Evolutionary conservation across 345 rosid genomes (phyloP).

Genomic region (Citrus hindsii): DNA sequence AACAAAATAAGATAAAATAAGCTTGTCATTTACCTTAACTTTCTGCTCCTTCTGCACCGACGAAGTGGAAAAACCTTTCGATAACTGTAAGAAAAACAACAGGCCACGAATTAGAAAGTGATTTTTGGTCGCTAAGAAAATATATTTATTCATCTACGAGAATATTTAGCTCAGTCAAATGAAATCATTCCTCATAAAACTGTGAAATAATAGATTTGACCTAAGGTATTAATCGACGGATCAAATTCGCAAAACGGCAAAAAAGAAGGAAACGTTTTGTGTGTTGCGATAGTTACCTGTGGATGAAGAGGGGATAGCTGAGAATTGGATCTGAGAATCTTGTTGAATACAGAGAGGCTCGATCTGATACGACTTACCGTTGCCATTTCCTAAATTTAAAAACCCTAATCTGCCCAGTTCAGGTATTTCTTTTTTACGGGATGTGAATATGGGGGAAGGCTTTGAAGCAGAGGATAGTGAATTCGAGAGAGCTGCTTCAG

Average conservation of each 20-base stretch:
- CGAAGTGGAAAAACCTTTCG: slow-evolving; percentile 53
- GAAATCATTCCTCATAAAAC: background rate
- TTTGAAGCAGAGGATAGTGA: background rate
- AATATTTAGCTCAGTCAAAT: background rate
- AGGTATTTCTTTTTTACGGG: background rate
- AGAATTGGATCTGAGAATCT: slow-evolving; percentile 39
- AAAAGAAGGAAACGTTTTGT: background rate
- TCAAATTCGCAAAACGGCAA: background rate
- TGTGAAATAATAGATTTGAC: background rate
- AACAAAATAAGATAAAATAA: background rate
- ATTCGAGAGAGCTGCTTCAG: background rate
- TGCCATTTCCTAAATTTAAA: slow-evolving; percentile 37
- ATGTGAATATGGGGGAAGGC: background rate
- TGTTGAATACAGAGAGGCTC: slow-evolving; percentile 49
- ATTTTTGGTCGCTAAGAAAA: background rate
- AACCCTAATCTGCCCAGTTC: slow-evolving; percentile 36
- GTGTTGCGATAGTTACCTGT: slow-evolving; percentile 35
- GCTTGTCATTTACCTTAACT: slow-evolving; percentile 52
- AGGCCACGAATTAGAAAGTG: background rate
- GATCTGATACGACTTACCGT: slow-evolving; percentile 72
- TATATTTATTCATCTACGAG: background rate
- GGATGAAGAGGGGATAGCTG: slow-evolving; percentile 39
- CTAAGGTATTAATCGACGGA: background rate
- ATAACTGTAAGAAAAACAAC: slow-evolving; percentile 38
- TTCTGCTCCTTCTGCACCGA: slow-evolving; percentile 39